phyloP scores from a whole-genome alignment of 2,329 filamentous ascomycete genomes.

The Tolypocladium inflatum region DNA sequence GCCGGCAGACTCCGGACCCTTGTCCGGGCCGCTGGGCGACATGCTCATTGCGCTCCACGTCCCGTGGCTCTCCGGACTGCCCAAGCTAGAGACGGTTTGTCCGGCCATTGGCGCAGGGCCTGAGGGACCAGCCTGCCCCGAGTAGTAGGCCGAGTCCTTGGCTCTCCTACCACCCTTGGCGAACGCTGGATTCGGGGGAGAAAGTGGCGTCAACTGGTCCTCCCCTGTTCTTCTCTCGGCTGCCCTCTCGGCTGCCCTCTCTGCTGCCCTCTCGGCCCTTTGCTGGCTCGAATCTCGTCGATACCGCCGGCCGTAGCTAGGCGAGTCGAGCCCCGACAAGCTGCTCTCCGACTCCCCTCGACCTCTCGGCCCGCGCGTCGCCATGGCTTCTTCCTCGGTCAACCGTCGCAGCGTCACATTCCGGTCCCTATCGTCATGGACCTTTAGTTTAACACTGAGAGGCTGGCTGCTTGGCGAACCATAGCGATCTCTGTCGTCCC shows the following conservation, averaged over 20 bases:
- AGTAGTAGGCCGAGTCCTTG: conserved; percentile 56
- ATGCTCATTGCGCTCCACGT: conserved; percentile 46
- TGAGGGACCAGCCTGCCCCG: conserved; percentile 37
- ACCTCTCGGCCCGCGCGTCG: conserved; percentile 26
- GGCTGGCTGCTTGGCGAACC: conserved; percentile 34
- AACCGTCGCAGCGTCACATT: conserved; percentile 53
- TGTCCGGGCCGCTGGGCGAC: conserved; percentile 30
- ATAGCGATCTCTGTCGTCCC: conserved; percentile 25
- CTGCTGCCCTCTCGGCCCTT: not conserved
- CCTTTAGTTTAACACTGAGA: conserved; percentile 49
- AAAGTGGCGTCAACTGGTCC: conserved; percentile 32
- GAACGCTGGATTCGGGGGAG: conserved; percentile 48
- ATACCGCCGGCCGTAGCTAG: conserved; percentile 36
- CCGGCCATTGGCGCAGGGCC: conserved; percentile 27
- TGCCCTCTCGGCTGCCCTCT: conserved; percentile 26
- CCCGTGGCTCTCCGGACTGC: conserved; percentile 38
- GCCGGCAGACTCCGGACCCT: conserved; percentile 18
- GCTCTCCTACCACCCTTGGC: conserved; percentile 36
- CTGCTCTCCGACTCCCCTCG: conserved; percentile 45
- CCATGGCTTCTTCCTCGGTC: conserved; percentile 49
- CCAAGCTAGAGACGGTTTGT: conserved; percentile 37
- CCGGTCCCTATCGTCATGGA: conserved; percentile 50
- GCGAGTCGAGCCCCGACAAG: conserved; percentile 46
- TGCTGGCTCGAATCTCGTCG: conserved; percentile 40
- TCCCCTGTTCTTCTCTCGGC: conserved; percentile 34